A percentile compares a stretch with the other conserved stretches of the same genome.
Evolutionary conservation across 371 early-diverging fungal species (phyloP).

Genomic region (Zancudomyces culisetae): DNA sequence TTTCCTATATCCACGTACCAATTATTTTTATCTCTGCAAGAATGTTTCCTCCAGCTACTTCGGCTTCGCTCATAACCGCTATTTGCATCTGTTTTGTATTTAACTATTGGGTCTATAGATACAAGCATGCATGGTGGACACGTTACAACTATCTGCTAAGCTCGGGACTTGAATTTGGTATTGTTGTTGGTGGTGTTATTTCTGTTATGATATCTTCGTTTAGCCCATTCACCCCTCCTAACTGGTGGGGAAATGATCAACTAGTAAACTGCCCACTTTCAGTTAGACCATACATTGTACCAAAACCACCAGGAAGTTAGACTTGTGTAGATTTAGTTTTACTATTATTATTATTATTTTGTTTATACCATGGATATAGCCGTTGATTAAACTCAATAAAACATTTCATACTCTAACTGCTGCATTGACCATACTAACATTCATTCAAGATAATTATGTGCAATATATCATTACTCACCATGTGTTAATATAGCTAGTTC

Average conservation of each 20-base stretch:
- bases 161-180: constrained; percentile 49
- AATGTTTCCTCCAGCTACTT: constrained; percentile 41
- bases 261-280: background rate
- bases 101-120: constrained; percentile 33
- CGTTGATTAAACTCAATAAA: too few species aligned
- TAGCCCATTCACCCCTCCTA: background rate
- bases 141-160: constrained; percentile 49
- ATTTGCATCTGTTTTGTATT: constrained; percentile 38
- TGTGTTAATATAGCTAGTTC: too few species aligned
- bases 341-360: too few species aligned
- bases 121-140: constrained; percentile 39
- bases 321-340: too few species aligned
- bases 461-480: too few species aligned
- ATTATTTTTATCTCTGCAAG: constrained; percentile 35
- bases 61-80: constrained; percentile 36
- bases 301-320: too few species aligned
- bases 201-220: background rate
- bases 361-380: too few species aligned
- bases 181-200: constrained; percentile 15
- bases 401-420: too few species aligned
- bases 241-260: background rate
- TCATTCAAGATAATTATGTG: too few species aligned
- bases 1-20: constrained; percentile 39
- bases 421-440: too few species aligned
- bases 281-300: background rate